Evolutionary conservation across 345 rosid genomes (phyloP).

Genomic region (Brassica nigra): DNA sequence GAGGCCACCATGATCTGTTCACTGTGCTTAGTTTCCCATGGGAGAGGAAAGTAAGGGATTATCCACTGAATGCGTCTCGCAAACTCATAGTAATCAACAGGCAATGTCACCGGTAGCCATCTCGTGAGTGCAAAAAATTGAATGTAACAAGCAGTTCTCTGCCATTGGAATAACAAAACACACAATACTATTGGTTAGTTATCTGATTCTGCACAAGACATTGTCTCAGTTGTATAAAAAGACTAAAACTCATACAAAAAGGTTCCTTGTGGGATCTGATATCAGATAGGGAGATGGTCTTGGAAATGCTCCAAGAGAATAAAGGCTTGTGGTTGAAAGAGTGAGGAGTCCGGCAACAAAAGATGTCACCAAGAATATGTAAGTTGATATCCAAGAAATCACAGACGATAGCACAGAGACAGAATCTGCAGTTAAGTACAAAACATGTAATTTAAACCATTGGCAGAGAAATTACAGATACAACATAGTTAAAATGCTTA

Average conservation of each 20-base stretch:
- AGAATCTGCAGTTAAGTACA: slow-evolving; percentile 54
- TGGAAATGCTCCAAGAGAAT: slow-evolving; percentile 65
- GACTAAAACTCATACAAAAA: slow-evolving; percentile 58
- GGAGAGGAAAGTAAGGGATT: slow-evolving; percentile 84
- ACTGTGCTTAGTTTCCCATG: slow-evolving; percentile 73
- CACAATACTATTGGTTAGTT: background rate
- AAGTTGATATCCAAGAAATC: slow-evolving; percentile 52
- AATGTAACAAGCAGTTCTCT: slow-evolving; percentile 85
- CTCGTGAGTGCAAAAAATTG: slow-evolving; percentile 90
- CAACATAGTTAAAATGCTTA: slow-evolving; percentile 40
- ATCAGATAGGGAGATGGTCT: slow-evolving; percentile 54
- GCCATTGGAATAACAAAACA: slow-evolving; percentile 29
- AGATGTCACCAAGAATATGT: slow-evolving; percentile 59
- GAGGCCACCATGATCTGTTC: slow-evolving; percentile 63
- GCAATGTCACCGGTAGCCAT: slow-evolving; percentile 74
- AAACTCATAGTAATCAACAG: slow-evolving; percentile 74
- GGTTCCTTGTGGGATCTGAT: slow-evolving; percentile 73
- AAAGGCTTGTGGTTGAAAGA: slow-evolving; percentile 80
- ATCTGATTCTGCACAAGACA: background rate
- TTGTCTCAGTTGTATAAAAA: background rate
- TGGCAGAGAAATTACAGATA: background rate
- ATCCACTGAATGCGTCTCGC: slow-evolving; percentile 78
- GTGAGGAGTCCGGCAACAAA: slow-evolving; percentile 71
- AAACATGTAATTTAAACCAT: slow-evolving; percentile 11
- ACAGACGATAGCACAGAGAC: slow-evolving; percentile 59